Evolutionary conservation across 106 monocot genomes (phyloP).

Genomic region (Acorus gramineus): DNA sequence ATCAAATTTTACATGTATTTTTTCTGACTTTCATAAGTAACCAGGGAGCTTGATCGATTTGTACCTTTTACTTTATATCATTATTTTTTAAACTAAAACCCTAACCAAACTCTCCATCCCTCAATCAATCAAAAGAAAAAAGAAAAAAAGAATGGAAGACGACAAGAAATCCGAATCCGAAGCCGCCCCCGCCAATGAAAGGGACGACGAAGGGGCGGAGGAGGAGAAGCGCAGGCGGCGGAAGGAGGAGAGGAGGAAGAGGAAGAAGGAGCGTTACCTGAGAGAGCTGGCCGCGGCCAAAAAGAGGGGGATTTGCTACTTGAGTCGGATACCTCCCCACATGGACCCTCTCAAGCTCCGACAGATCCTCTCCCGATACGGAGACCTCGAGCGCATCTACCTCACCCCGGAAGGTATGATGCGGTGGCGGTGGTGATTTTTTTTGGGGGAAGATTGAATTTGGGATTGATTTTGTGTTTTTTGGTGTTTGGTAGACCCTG

Average conservation of each 20-base stretch:
- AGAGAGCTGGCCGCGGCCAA: not conserved
- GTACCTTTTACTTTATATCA: no score
- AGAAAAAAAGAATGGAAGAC: no score
- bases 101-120: no score
- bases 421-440: not conserved
- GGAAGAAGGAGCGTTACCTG: constrained; percentile 2
- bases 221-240: no score
- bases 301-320: constrained; percentile 76
- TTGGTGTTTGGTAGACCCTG: constrained; percentile 32
- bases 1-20: no score
- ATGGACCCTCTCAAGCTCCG: constrained; percentile 85
- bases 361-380: constrained; percentile 67
- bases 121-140: no score
- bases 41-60: no score
- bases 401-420: constrained; percentile 62
- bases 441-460: not conserved
- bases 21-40: no score
- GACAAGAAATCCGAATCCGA: no score
- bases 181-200: no score
- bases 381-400: constrained; percentile 68
- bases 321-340: constrained; percentile 73
- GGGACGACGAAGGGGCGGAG: no score
- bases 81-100: no score
- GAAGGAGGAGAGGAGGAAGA: constrained; percentile 6
- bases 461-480: not conserved